Base-by-base conservation (phyloP, 1,284 basidiomycete species). In the Serendipita sp. region DNA sequence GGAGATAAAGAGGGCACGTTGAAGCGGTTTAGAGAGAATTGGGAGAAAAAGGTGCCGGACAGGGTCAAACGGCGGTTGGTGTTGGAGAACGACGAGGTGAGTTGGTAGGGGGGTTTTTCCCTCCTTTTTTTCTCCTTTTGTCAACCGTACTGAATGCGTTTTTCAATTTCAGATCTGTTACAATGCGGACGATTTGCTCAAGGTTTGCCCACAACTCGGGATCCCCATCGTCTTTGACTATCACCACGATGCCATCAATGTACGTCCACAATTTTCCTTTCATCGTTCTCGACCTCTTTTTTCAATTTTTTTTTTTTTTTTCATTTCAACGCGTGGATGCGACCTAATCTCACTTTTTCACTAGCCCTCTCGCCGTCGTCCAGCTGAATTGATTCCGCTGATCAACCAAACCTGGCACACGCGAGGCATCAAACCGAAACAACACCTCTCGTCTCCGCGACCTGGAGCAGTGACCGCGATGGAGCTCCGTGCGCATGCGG, bases 1-100 rank as follows among this genome's bases (percentile, higher is more conserved):
- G 85, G 82, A 1, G 87, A 95, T 70, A 93, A 93, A 70, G 68
- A 70, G 17, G 77, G 79, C 1, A 84, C 93, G 0, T 74, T 93
- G 1, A 77, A 77, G 35, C 81, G 93, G 3, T 83, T 95, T 71
- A 86, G 84, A 70, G 76, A 82, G 65, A 87, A 84, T 5, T 88
- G 90, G 64, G 74, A 71, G 49, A 76, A 79, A 2, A 68, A 75
- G 5, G 75, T 94, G 3, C 78, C 85, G 2, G 74, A 80, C 32
- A 80, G 81, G 30, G 82, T 91, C 65, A 82, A 87, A 66, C 78
- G 77, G 3, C 78, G 93, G 42, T 72, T 94, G 26, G 93, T 93
- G 0, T 77, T 96, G 15, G 93, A 95, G 74, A 96, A 95, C 66
- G 93, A 95, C 70, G 93, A 94, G 76, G 88, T 88, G 58, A 58